Evolutionary conservation across 1,284 basidiomycete genomes (phyloP), one percentile per base, ranked within the genome.

Genomic region (Cryptococcus sp.): DNA sequence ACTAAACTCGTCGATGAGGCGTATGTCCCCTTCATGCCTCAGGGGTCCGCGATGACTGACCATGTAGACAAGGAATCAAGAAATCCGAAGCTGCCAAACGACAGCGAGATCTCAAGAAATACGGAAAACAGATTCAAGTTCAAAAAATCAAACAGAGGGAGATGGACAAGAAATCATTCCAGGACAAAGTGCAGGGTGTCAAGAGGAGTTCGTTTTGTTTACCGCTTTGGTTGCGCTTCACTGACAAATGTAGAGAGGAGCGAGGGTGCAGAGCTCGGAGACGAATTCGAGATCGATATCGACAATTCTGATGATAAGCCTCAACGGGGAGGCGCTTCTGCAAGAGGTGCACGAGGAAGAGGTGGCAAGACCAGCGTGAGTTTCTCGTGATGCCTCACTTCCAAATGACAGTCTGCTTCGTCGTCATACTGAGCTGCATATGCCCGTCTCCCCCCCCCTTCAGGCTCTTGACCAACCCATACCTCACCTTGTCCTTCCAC

Each of bases 41-140:
- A 11, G 46, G 31, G 28, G 3, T 40, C 23, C 25, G 28, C 23
- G 39, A 53, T 58, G 46, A 56, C 48, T 4, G 11, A 28, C 37
- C 32, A 21, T 16, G 2, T 45, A 78, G 80, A 24, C 88, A 91
- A 2, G 81, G 82, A 2, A 92, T 98, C 69, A 93, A 97, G 76
- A 89, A 88, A 70, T 83, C 85, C 54, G 93, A 98, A 70, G 87
- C 91, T 51, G 93, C 91, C 67, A 84, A 89, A 66, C 86, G 85
- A 67, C 89, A 97, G 76, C 82, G 94, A 48, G 89, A 97, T 69
- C 86, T 91, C 56, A 98, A 98, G 79, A 98, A 98, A 80, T 96
- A 90, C 68, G 94, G 94, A 45, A 98, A 98, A 75, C 91, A 97
- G 76, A 91, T 98, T 21, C 90, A 93, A 76, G 77, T 85, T 49